Percentiles rank a stretch among this genome's conserved stretches.
Evolutionary conservation across 108 stramenopile genomes (phyloP).

Genomic region (Bacterosira constricta): DNA sequence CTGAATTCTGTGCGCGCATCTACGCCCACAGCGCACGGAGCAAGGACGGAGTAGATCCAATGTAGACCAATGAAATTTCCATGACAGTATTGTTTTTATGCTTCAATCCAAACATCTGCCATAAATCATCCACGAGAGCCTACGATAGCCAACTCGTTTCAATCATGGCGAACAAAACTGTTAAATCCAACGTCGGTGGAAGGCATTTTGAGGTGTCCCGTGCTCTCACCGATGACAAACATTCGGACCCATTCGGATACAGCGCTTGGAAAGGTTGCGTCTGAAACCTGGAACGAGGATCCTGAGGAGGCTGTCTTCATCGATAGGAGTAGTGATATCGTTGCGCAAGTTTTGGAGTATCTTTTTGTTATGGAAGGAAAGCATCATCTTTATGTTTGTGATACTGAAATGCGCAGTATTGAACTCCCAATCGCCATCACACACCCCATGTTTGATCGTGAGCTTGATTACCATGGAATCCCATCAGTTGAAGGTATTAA

Average conservation of each 20-base stretch:
- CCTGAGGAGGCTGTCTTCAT: background rate
- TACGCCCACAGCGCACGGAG: no score
- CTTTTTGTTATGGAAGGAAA: background rate
- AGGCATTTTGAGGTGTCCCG: background rate
- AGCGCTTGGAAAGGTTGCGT: background rate
- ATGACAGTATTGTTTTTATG: no score
- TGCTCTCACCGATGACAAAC: background rate
- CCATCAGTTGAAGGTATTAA: background rate
- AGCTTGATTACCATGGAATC: slow-evolving; percentile 9
- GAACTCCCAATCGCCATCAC: slow-evolving; percentile 1
- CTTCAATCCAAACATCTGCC: no score
- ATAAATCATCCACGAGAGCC: no score
- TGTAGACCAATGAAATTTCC: no score
- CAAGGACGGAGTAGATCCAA: no score
- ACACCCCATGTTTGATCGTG: slow-evolving; percentile 1
- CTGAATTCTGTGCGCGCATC: no score
- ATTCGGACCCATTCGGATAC: no score
- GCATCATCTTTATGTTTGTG: background rate
- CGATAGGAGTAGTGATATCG: background rate
- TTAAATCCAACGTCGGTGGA: background rate
- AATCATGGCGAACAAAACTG: background rate
- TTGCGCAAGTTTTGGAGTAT: background rate
- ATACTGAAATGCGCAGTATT: no score
- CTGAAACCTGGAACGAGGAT: background rate
- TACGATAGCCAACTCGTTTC: no score